Evolutionary conservation across 345 rosid species (phyloP).

Genomic region (Turnera subulata): DNA sequence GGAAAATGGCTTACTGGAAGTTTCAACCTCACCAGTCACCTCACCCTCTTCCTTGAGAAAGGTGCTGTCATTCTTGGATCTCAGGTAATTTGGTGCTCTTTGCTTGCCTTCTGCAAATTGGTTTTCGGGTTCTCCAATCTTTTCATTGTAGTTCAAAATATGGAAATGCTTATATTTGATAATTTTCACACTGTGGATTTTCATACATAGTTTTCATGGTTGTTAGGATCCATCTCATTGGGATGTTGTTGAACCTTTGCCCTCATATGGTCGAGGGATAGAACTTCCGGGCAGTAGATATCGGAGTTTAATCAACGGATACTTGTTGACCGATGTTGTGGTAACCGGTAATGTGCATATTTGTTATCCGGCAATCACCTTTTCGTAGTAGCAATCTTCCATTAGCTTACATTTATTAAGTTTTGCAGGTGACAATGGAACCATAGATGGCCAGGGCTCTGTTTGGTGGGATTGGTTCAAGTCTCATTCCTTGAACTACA

Average conservation of each 20-base stretch:
- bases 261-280: conserved; percentile 85
- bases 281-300: conserved; percentile 77
- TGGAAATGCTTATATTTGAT: too few relatives aligned
- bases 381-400: neutral
- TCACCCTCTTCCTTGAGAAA: conserved; percentile 85
- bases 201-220: conserved; percentile 6
- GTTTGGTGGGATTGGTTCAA: conserved; percentile 84
- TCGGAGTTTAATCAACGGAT: conserved; percentile 77
- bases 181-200: neutral
- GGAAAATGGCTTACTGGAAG: conserved; percentile 95
- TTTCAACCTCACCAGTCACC: conserved; percentile 93
- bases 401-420: neutral
- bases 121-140: neutral
- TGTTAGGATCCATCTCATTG: conserved; percentile 74
- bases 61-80: conserved; percentile 89
- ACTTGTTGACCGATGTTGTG: conserved; percentile 65
- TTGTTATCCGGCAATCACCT: neutral
- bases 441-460: conserved; percentile 85
- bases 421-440: conserved; percentile 74
- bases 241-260: conserved; percentile 75
- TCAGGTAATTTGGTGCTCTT: conserved; percentile 50
- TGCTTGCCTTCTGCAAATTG: neutral
- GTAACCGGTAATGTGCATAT: conserved; percentile 60
- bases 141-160: too few relatives aligned
- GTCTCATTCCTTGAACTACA: conserved; percentile 62